Conservation (phyloP, 306 rosid genomes). For the Lotus japonicus region DNA sequence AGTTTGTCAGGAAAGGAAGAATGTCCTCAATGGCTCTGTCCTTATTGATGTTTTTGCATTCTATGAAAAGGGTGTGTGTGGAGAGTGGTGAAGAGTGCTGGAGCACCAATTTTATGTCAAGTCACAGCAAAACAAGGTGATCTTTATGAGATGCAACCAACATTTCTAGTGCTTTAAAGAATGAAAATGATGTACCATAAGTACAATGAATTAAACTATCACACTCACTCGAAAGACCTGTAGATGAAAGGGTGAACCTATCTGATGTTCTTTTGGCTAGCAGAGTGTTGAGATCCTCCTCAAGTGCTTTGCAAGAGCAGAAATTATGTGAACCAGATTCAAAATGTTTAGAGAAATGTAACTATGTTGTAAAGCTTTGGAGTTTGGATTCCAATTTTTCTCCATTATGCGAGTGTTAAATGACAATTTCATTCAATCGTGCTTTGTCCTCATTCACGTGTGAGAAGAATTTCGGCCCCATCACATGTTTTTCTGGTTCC, state of each 20-base stretch:
- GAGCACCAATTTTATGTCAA: conserved; percentile 14
- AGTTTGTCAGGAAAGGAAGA: conserved; percentile 24
- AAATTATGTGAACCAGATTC: background rate
- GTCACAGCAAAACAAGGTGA: background rate
- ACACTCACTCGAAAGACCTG: background rate
- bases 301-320: background rate
- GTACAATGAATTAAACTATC: background rate
- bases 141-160: conserved; percentile 45
- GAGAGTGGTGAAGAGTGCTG: conserved; percentile 1
- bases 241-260: background rate
- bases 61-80: background rate
- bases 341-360: background rate
- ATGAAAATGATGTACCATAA: conserved; percentile 35
- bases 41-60: conserved; percentile 1
- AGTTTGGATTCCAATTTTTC: background rate
- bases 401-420: background rate
- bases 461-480: too few species aligned
- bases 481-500: too few species aligned
- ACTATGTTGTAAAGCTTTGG: background rate
- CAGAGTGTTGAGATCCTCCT: background rate
- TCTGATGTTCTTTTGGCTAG: background rate
- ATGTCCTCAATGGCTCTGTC: conserved; percentile 15
- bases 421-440: background rate
- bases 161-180: conserved; percentile 35
- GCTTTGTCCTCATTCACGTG: too few species aligned